phyloP scores from a whole-genome alignment of 768 basidiomycete species.

The Candolleomyces eurysporus region DNA sequence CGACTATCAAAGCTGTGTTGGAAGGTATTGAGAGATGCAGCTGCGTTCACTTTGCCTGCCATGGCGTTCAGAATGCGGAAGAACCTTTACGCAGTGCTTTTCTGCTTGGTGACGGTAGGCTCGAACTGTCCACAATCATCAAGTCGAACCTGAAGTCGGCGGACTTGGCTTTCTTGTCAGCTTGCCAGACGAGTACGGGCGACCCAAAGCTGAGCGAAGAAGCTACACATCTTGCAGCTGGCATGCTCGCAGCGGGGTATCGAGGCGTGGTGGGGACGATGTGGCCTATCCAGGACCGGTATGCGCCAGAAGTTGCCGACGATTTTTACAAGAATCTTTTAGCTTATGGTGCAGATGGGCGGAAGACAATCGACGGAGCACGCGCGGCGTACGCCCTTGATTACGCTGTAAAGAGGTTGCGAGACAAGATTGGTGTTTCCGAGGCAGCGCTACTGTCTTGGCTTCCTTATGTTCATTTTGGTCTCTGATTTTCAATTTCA shows the following conservation, averaged over 20 bases:
- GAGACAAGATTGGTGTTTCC: neutral
- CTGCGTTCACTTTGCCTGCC: slow-evolving; percentile 35
- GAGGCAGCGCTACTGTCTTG: neutral
- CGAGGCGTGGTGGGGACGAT: slow-evolving; percentile 33
- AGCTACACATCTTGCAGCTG: slow-evolving; percentile 35
- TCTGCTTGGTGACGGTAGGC: slow-evolving; percentile 16
- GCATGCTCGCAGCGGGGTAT: slow-evolving; percentile 31
- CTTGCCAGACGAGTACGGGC: slow-evolving; percentile 38
- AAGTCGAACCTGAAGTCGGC: slow-evolving; percentile 10
- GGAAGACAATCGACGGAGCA: neutral
- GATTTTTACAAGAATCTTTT: slow-evolving; percentile 24
- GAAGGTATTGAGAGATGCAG: slow-evolving; percentile 12
- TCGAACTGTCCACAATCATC: slow-evolving; percentile 14
- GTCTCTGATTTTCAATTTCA: neutral
- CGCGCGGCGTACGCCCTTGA: neutral
- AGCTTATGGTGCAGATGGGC: neutral
- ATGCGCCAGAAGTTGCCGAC: slow-evolving; percentile 27
- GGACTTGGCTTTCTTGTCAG: slow-evolving; percentile 37
- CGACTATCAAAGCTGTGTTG: slow-evolving; percentile 14
- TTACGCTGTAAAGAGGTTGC: neutral
- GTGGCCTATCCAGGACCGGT: slow-evolving; percentile 34
- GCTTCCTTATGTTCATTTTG: neutral
- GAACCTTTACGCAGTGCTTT: slow-evolving; percentile 24
- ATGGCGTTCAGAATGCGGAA: slow-evolving; percentile 24
- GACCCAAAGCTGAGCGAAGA: slow-evolving; percentile 27